These are phyloP conservation scores for Rasamsonia emersonii DNA, from an alignment of 2,329 filamentous ascomycete species.

Conservation along the genomic window DNA sequence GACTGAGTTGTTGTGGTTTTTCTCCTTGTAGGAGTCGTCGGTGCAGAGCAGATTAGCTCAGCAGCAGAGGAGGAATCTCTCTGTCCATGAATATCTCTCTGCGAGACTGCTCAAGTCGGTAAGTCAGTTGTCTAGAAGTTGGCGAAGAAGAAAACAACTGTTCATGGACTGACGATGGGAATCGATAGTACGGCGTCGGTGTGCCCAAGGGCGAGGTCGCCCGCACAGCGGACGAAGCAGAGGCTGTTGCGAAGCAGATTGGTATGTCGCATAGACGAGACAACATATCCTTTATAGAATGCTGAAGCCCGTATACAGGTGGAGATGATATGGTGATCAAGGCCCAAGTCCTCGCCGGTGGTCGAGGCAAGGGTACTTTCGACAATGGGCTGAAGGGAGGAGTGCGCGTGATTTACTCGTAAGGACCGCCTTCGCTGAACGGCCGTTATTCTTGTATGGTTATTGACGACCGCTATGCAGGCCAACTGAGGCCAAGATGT, in stretches of 20 bases:
- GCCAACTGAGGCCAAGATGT: slow-evolving; percentile 89
- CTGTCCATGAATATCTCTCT: slow-evolving; percentile 97
- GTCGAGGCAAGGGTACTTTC: slow-evolving; percentile 94
- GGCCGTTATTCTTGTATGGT: background rate
- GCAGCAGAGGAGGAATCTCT: slow-evolving; percentile 81
- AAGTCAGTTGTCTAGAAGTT: slow-evolving; percentile 17
- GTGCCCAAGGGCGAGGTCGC: slow-evolving; percentile 87
- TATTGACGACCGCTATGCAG: slow-evolving; percentile 27
- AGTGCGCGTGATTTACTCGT: slow-evolving; percentile 97
- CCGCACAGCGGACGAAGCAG: slow-evolving; percentile 74
- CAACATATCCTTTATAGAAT: slow-evolving; percentile 1
- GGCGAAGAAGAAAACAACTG: background rate
- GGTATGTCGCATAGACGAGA: slow-evolving; percentile 42
- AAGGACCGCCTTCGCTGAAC: slow-evolving; percentile 19
- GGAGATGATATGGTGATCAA: slow-evolving; percentile 98
- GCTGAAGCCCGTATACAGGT: slow-evolving; percentile 33
- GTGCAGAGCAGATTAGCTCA: slow-evolving; percentile 47
- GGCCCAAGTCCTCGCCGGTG: slow-evolving; percentile 95
- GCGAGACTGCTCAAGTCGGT: slow-evolving; percentile 74
- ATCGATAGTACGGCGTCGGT: slow-evolving; percentile 75
- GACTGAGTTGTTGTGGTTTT: slow-evolving; percentile 39
- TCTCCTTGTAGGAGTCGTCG: slow-evolving; percentile 44
- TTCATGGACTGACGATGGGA: slow-evolving; percentile 15
- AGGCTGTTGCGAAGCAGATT: slow-evolving; percentile 82
- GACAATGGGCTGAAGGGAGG: slow-evolving; percentile 98